Conservation (phyloP, 331 rosid genomes). For the Malus hybrid region DNA sequence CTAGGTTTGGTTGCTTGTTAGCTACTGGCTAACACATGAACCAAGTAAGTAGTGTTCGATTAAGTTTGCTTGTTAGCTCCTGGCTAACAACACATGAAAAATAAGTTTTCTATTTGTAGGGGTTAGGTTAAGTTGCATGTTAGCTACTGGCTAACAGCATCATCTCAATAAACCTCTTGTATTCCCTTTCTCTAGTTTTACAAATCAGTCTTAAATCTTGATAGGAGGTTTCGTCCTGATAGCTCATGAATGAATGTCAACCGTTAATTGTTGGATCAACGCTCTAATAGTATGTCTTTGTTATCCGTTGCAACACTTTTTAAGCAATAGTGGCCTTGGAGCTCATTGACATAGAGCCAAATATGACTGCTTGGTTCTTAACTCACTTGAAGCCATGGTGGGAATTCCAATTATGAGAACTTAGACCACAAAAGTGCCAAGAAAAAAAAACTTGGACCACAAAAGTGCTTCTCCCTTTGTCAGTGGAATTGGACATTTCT, state of each 20-base stretch:
- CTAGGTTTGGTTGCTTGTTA: slow-evolving; percentile 26
- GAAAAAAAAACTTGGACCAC: too few relatives aligned
- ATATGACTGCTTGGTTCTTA: background rate
- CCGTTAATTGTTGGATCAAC: background rate
- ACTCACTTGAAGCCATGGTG: background rate
- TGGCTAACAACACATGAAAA: background rate
- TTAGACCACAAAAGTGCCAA: too few relatives aligned
- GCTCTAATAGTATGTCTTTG: background rate
- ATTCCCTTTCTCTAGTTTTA: background rate
- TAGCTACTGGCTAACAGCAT: slow-evolving; percentile 18
- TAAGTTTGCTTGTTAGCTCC: background rate
- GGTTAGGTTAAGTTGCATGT: slow-evolving; percentile 1
- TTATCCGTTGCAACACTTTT: too few relatives aligned
- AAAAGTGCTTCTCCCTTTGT: too few relatives aligned
- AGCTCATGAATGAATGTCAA: background rate
- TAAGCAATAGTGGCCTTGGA: background rate
- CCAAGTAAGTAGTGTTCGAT: background rate
- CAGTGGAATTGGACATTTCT: too few relatives aligned
- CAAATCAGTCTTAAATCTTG: background rate
- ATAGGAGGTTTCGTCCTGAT: too few relatives aligned
- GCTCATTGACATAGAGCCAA: background rate
- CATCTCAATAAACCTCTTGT: background rate
- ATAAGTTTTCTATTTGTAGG: background rate
- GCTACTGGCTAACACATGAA: slow-evolving; percentile 39
- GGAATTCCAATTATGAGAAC: too few relatives aligned